Percentiles rank a stretch among this genome's conserved stretches.
These are phyloP conservation scores for Santalum album DNA, from an alignment of 164 flowering plant genomes.

Conservation along the genomic window DNA sequence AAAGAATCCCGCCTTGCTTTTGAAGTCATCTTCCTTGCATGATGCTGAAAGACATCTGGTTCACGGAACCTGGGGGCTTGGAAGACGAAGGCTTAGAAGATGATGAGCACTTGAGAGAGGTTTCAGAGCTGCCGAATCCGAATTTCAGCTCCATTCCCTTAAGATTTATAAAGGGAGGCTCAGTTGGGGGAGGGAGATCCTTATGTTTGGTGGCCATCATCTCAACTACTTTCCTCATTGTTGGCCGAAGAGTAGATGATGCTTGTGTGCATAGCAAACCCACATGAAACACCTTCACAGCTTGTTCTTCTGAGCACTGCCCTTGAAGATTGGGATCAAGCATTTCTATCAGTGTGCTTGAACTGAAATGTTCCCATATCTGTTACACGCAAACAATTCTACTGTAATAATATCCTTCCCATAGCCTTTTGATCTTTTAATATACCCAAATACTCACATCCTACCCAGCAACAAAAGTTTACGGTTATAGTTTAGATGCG, in stretches of 20 bases:
- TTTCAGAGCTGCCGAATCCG: not conserved
- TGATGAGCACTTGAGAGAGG: not conserved
- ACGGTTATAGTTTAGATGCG: no score
- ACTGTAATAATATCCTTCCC: no score
- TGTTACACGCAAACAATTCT: not conserved
- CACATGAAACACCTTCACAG: not conserved
- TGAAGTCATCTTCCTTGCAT: conserved; percentile 1
- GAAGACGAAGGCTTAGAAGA: conserved; percentile 1
- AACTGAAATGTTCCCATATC: not conserved
- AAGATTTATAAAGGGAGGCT: conserved; percentile 1
- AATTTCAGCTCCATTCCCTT: conserved; percentile 1
- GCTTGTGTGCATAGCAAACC: conserved; percentile 5
- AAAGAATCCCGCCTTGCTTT: no score
- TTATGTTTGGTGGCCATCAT: not conserved
- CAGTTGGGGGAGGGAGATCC: conserved; percentile 2
- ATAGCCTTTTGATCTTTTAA: no score
- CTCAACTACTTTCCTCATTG: conserved; percentile 5
- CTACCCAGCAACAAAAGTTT: no score
- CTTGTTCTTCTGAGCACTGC: conserved; percentile 3
- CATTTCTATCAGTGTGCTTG: not conserved
- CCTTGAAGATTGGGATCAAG: not conserved
- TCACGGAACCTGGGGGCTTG: not conserved
- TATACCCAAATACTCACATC: no score
- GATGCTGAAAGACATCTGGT: not conserved
- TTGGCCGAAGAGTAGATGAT: conserved; percentile 2